Evolutionary conservation across 208 protist species (phyloP).

Genomic region (Leishmania turanica): DNA sequence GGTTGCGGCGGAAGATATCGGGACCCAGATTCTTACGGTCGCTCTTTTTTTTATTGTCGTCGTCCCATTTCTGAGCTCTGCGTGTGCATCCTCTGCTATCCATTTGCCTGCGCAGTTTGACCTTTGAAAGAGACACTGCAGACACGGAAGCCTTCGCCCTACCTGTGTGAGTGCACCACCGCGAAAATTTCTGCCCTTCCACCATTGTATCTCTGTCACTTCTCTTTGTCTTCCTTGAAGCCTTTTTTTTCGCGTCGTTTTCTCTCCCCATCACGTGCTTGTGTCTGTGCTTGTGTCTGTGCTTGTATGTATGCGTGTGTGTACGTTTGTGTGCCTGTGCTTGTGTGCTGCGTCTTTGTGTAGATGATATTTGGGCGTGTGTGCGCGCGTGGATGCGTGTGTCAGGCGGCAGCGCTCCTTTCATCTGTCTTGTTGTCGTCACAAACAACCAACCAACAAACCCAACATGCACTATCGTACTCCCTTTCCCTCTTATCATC

Average conservation of each 20-base stretch:
- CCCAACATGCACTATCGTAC: slow-evolving; percentile 9
- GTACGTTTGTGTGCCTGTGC: neutral
- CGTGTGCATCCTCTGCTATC: neutral
- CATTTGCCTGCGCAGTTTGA: neutral
- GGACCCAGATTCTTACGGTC: neutral
- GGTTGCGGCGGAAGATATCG: slow-evolving; percentile 23
- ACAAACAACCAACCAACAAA: slow-evolving; percentile 10
- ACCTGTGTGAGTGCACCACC: neutral
- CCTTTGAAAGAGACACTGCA: neutral
- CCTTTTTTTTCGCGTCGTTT: neutral
- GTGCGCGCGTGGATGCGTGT: neutral
- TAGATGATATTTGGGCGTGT: neutral
- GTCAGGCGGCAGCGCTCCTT: slow-evolving; percentile 1
- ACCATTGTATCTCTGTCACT: neutral
- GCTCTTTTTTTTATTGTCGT: slow-evolving; percentile 6
- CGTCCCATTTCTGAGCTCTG: neutral
- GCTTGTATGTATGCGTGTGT: neutral
- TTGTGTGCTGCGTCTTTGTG: neutral
- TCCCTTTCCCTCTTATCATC: neutral
- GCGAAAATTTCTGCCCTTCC: neutral
- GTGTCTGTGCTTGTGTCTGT: neutral
- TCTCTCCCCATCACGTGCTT: neutral
- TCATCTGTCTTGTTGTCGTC: slow-evolving; percentile 7
- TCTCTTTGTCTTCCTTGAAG: neutral
- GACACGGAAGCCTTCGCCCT: neutral